Base-by-base conservation (phyloP, 2,329 filamentous ascomycete genomes). In the Cladophialophora exuberans region DNA sequence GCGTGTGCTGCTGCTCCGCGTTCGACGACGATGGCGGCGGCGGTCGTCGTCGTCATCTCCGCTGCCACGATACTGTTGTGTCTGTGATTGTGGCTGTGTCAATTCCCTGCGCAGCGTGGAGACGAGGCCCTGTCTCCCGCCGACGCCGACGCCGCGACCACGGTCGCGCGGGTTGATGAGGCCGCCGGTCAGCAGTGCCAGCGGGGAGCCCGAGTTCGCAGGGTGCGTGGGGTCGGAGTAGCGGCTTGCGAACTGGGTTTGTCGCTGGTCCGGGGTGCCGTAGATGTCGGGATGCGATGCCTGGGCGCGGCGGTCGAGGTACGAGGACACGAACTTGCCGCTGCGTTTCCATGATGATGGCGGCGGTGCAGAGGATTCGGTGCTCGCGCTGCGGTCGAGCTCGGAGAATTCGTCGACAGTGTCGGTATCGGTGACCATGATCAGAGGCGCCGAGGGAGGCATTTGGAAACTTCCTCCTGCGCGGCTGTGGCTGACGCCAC, bases 191-290 rank as follows among this genome's bases (percentile, higher is more conserved):
- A 80, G 61, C 1, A 81, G 62, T 0, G 73, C 69, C 2, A 80
- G 61, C 4, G 79, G 64, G 6, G 72, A 73, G 2, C 79, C 79
- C 30, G 71, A 78, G 57, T 73, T 78, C 25, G 75, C 77, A 1
- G 77, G 71, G 57, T 81, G 74, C 53, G 73, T 77, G 0, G 79
- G 79, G 56, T 83, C 78, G 6, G 74, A 73, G 57, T 76, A 79
- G 18, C 76, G 25, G 18, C 26, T 31, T 15, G 43, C 18, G n/a
- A 47, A 47, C n/a, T n/a, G n/a, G 10, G 3, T 47, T 15, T 4
- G 20, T 5, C 7, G 41, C 20, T n/a, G 11, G 5, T 15, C 17
- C n/a, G 36, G n/a, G 23, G 18, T 20, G 17, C 7, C 36, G 36
- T 39, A 39, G 3, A 23, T 44, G 20, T 6, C 3, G 4, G 22